Evolutionary conservation across 2,329 filamentous ascomycete genomes (phyloP).

Genomic region (Chaetomium globosum): DNA sequence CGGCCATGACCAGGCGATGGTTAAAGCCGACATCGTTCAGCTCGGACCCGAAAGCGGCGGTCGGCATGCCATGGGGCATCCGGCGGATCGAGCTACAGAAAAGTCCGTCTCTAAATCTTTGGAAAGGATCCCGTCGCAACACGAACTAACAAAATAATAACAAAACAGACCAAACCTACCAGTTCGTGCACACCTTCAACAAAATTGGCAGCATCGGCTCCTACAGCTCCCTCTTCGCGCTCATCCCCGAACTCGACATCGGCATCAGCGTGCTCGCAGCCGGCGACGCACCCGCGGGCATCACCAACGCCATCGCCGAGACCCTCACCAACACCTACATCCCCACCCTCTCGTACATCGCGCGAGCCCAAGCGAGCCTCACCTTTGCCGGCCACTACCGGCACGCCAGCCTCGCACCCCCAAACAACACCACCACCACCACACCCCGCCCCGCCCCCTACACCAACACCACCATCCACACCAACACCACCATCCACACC

Average conservation of each 20-base stretch:
- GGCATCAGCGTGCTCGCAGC: conserved; percentile 42
- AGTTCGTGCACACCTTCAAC: conserved; percentile 42
- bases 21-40: conserved; percentile 40
- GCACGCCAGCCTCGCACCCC: conserved; percentile 20
- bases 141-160: neutral
- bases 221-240: conserved; percentile 40
- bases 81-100: conserved; percentile 37
- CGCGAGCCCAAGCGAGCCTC: conserved; percentile 38
- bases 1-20: conserved; percentile 42
- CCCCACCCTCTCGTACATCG: conserved; percentile 38
- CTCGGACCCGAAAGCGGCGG: conserved; percentile 38
- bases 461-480: conserved; percentile 3
- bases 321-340: conserved; percentile 40
- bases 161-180: conserved; percentile 33
- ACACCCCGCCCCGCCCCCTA: neutral
- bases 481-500: conserved; percentile 1
- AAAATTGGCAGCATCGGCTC: conserved; percentile 42
- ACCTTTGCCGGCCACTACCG: conserved; percentile 39
- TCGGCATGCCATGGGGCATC: conserved; percentile 44
- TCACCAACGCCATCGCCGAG: conserved; percentile 41
- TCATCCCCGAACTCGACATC: conserved; percentile 44
- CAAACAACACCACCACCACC: conserved; percentile 11
- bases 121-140: neutral
- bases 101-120: conserved; percentile 9
- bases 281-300: conserved; percentile 37